Evolutionary conservation across 2,329 filamentous ascomycete species (phyloP), one percentile per base, ranked within the genome.

Genomic region (Talaromyces sp.): DNA sequence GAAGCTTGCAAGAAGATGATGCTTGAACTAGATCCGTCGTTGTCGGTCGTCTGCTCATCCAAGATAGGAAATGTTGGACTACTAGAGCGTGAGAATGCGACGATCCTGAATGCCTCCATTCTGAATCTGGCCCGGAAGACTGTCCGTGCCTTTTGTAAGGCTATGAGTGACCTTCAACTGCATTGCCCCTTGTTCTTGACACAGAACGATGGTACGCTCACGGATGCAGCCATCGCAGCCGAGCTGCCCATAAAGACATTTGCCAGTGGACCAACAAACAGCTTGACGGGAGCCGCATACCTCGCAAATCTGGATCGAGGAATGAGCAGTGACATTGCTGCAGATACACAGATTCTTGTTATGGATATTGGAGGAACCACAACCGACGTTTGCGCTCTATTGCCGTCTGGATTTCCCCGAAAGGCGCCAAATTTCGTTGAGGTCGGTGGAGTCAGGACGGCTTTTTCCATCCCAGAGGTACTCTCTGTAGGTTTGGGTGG

Each of bases 331-430:
- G 50, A 19, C 61, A 67, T 19, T 65, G 63, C 7, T 61, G 67
- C 52, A 69, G 64, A 36, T 60, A 75, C 71, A 57, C 76, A 62
- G 59, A 84, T 88, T 0, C 80, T 87, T 1, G 48, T 57, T 7
- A 57, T 57, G 48, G 85, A 88, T 64, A 82, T 88, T 55, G 85
- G 85, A 0, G 85, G 85, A 2, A 88, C 85, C 0, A 88, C 85
- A 0, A 82, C 84, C 0, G 85, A 88, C 62, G 82, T 86, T 10
- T 84, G 85, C 0, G 69, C 86, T 0, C 68, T 88, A 3, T 76
- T 84, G 6, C 76, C 80, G 0, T 86, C 81, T 51, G 85, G 85
- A 0, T 85, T 88, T 52, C 86, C 85, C 0, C 77, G 84, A 33
- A 82, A 86, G 66, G 80, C 83, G 52, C 81, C 84, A 5, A 83